These are phyloP conservation scores for Fusarium lyarnte DNA, from an alignment of 2,329 filamentous ascomycete genomes.

Conservation along the genomic window DNA sequence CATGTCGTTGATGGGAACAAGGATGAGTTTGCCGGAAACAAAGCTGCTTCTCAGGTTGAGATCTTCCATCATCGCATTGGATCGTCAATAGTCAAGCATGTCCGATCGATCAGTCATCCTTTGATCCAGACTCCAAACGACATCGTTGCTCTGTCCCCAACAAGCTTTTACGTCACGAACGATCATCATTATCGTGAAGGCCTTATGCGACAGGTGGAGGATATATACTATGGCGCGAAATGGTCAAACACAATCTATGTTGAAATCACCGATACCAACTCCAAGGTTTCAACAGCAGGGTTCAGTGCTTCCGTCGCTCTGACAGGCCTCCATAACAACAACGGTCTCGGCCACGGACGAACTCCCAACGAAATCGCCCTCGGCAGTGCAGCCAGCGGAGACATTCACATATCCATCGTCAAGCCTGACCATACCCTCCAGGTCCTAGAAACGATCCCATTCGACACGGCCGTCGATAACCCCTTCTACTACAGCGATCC, in stretches of 20 bases:
- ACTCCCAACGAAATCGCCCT: constrained; percentile 54
- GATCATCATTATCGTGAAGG: constrained; percentile 66
- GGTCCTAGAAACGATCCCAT: constrained; percentile 49
- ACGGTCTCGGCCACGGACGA: constrained; percentile 63
- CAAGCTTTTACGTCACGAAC: constrained; percentile 67
- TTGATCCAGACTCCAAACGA: constrained; percentile 69
- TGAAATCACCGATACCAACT: constrained; percentile 48
- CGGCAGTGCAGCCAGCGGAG: constrained; percentile 55
- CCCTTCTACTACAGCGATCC: constrained; percentile 67
- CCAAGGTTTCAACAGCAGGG: constrained; percentile 38
- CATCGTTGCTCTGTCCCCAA: constrained; percentile 57
- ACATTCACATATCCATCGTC: constrained; percentile 54
- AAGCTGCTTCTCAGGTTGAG: constrained; percentile 64
- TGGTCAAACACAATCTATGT: constrained; percentile 62
- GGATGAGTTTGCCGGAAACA: constrained; percentile 38
- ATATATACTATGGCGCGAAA: constrained; percentile 50
- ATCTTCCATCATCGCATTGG: constrained; percentile 64
- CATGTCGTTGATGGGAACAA: constrained; percentile 4
- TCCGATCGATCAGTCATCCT: constrained; percentile 64
- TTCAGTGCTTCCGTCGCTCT: constrained; percentile 53
- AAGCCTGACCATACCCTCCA: constrained; percentile 31
- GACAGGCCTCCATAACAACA: constrained; percentile 60
- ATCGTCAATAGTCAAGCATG: constrained; percentile 52
- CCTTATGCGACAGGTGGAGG: constrained; percentile 57
- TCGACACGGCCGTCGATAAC: constrained; percentile 64